These are phyloP conservation scores for Sarocladiaceae sp. DNA, from an alignment of 2,329 filamentous ascomycete species.

Conservation along the genomic window DNA sequence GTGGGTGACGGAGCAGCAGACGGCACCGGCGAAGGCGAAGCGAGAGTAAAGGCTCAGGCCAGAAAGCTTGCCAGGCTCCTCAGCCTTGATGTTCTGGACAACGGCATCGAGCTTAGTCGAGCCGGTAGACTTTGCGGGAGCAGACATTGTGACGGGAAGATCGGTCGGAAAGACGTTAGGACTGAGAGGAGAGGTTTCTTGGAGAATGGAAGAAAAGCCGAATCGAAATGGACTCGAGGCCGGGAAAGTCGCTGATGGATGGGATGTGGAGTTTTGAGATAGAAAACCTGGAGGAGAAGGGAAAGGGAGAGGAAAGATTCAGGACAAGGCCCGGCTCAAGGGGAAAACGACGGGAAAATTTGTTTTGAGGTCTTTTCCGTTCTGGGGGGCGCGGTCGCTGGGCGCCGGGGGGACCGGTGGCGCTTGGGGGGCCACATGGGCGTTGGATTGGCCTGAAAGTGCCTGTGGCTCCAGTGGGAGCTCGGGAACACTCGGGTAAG, in stretches of 20 bases:
- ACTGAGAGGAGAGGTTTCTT: constrained; percentile 28
- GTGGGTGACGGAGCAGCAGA: constrained; percentile 98
- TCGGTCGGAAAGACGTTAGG: constrained; percentile 18
- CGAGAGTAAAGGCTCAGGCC: constrained; percentile 78
- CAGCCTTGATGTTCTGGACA: constrained; percentile 36
- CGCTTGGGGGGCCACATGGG: neutral
- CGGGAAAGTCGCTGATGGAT: constrained; percentile 12
- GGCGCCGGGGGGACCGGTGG: neutral
- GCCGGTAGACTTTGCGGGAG: constrained; percentile 27
- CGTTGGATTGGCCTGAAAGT: constrained; percentile 7
- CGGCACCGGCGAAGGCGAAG: constrained; percentile 94
- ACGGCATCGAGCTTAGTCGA: constrained; percentile 42
- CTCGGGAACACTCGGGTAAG: constrained; percentile 27
- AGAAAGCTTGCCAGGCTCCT: constrained; percentile 37
- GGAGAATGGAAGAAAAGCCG: constrained; percentile 1
- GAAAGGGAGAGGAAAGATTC: constrained; percentile 5
- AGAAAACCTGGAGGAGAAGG: constrained; percentile 4
- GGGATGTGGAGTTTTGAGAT: constrained; percentile 8
- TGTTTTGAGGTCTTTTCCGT: constrained; percentile 25
- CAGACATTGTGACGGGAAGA: constrained; percentile 36
- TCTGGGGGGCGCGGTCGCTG: constrained; percentile 10
- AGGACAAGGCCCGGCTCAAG: neutral
- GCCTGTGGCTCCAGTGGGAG: constrained; percentile 5
- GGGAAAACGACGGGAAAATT: constrained; percentile 15
- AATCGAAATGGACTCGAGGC: constrained; percentile 12